These are phyloP conservation scores for Penicillium subrubescens DNA, from an alignment of 495 filamentous ascomycete genomes.

Conservation along the genomic window DNA sequence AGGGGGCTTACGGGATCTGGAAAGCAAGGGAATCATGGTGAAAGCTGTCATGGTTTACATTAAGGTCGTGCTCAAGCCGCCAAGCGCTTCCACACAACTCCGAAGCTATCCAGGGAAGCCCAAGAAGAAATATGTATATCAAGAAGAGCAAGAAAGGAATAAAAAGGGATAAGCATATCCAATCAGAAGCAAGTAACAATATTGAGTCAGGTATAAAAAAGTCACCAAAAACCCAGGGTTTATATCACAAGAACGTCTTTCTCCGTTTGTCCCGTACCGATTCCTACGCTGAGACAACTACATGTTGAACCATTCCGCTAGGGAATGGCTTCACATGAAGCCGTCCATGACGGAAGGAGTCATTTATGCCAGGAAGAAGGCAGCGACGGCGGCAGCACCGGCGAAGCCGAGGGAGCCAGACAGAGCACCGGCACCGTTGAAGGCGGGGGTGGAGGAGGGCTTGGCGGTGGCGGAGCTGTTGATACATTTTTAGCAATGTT, in stretches of 20 bases:
- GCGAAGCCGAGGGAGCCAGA: slow-evolving; percentile 52
- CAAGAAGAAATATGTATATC: slow-evolving; percentile 38
- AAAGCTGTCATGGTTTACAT: slow-evolving; percentile 53
- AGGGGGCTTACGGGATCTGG: slow-evolving; percentile 29
- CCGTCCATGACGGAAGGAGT: slow-evolving; percentile 34
- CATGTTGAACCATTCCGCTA: slow-evolving; percentile 2
- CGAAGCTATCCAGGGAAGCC: slow-evolving; percentile 45
- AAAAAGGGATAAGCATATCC: slow-evolving; percentile 34
- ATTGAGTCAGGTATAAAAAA: slow-evolving; percentile 24
- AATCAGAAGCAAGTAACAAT: slow-evolving; percentile 33
- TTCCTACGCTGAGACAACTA: background rate
- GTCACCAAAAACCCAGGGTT: slow-evolving; percentile 36
- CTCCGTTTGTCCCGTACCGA: slow-evolving; percentile 10
- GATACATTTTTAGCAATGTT: background rate
- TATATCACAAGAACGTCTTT: slow-evolving; percentile 31
- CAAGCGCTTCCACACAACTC: slow-evolving; percentile 46
- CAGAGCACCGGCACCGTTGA: slow-evolving; percentile 52
- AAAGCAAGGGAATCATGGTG: slow-evolving; percentile 27
- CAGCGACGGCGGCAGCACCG: slow-evolving; percentile 51
- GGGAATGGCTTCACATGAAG: slow-evolving; percentile 12
- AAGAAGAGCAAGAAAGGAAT: slow-evolving; percentile 25
- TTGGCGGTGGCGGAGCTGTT: slow-evolving; percentile 17
- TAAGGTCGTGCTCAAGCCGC: slow-evolving; percentile 49
- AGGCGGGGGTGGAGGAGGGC: slow-evolving; percentile 38
- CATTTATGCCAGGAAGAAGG: slow-evolving; percentile 57